Evolutionary conservation across 2,329 filamentous ascomycete genomes (phyloP), one percentile per base, ranked within the genome.

Genomic region (Escovopsis sp.): DNA sequence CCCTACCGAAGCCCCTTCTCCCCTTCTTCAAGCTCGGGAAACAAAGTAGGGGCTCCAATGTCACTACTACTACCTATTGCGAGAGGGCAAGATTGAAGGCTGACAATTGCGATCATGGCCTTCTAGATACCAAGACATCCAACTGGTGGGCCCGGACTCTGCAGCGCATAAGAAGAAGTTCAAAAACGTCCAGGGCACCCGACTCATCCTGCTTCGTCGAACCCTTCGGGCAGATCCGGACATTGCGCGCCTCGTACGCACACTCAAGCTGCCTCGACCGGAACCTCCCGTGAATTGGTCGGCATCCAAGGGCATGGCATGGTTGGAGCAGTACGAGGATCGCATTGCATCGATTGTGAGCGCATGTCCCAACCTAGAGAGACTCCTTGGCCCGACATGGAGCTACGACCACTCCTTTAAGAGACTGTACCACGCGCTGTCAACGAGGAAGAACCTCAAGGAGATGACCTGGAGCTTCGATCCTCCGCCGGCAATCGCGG

Each of bases 301-400:
- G 1, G 32, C 23, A 25, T 25, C 39, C 18, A 50, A 48, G 41
- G 41, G 43, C 15, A 53, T 55, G 11, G 49, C 58, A n/a, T 45
- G 57, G 10, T 33, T 54, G 14, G 63, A 66, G 26, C 59, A 66
- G 31, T 77, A 78, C 45, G 62, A 72, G 39, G 64, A 74, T 43
- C 50, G 72, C 3, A 60, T 76, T 2, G 72, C 73, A 0, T 67
- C 73, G 5, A 53, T 79, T 17, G 60, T 79, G 38, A 75, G 76
- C 72, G 66, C 70, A 0, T 79, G 73, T 38, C 74, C 74, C 3
- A 77, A 78, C 42, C 56, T 79, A 10, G 73, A 79, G 52, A 60
- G 63, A 34, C 54, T 79, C 6, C 54, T 63, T 10, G 72, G 73
- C 1, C 66, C 69, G 27, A 61, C 69, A 36, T 61, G 65, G 3